Evolutionary conservation across 2,329 filamentous ascomycete species (phyloP).

Genomic region (Periconia sp.): DNA sequence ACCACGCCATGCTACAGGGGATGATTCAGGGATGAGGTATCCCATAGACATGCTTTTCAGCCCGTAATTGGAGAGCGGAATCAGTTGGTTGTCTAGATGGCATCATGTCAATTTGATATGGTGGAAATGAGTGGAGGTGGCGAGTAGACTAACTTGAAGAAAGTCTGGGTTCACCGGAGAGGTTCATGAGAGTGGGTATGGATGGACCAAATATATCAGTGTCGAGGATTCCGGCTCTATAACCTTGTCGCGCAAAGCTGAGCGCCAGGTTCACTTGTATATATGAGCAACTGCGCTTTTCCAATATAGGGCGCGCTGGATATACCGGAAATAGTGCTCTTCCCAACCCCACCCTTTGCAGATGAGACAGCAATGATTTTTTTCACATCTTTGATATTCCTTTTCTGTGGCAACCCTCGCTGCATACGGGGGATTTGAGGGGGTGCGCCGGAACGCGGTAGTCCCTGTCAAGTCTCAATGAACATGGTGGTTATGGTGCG

Average conservation of each 20-base stretch:
- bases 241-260: conserved; percentile 78
- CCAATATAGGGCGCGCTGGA: neutral
- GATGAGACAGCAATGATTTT: conserved; percentile 97
- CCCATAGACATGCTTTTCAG: conserved; percentile 99
- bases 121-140: neutral
- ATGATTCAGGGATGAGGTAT: conserved; percentile 77
- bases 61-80: conserved; percentile 91
- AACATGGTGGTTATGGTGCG: neutral
- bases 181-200: conserved; percentile 84
- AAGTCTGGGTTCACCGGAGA: conserved; percentile 76
- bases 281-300: neutral
- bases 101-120: conserved; percentile 6
- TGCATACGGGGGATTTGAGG: conserved; percentile 73
- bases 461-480: conserved; percentile 60
- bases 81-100: conserved; percentile 69
- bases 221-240: conserved; percentile 85
- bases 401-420: conserved; percentile 77
- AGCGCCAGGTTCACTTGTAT: conserved; percentile 75
- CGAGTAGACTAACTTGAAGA: conserved; percentile 62
- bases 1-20: conserved; percentile 91
- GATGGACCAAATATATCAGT: conserved; percentile 97
- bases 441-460: conserved; percentile 72
- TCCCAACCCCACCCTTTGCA: conserved; percentile 96
- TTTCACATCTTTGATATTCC: conserved; percentile 78
- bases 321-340: conserved; percentile 84